phyloP scores from a whole-genome alignment of 2,329 filamentous ascomycete genomes.

The Neofusicoccum umdonicola region DNA sequence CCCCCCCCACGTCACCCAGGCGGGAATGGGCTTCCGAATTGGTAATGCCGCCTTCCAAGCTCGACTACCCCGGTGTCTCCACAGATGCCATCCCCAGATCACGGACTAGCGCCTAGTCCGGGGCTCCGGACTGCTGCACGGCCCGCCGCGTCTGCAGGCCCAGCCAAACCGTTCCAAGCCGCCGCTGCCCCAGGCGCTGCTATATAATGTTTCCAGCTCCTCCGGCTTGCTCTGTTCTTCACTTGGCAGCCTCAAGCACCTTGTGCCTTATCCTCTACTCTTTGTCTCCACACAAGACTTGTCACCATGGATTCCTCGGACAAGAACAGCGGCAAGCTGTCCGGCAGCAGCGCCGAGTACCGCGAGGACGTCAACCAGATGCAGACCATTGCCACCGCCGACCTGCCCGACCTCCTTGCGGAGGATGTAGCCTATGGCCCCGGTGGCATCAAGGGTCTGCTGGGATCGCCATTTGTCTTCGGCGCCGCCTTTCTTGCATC shows the following conservation, averaged over 20 bases:
- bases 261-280: neutral
- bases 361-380: slow-evolving; percentile 6
- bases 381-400: slow-evolving; percentile 2
- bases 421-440: slow-evolving; percentile 28
- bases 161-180: neutral
- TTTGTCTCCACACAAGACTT: neutral
- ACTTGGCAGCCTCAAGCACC: neutral
- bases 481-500: slow-evolving; percentile 44
- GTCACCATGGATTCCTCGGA: neutral
- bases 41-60: neutral
- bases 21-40: slow-evolving; percentile 10
- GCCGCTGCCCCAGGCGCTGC: neutral
- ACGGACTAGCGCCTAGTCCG: neutral
- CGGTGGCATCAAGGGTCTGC: slow-evolving; percentile 31
- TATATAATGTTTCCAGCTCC: neutral
- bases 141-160: neutral
- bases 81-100: neutral
- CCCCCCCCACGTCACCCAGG: neutral
- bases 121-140: neutral
- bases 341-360: neutral
- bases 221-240: neutral
- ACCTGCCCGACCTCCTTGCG: slow-evolving; percentile 6
- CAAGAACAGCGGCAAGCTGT: slow-evolving; percentile 9
- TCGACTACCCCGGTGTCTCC: neutral
- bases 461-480: slow-evolving; percentile 42